These are phyloP conservation scores for Thielaviopsis euricoi DNA, from an alignment of 2,329 filamentous ascomycete genomes.

Conservation along the genomic window DNA sequence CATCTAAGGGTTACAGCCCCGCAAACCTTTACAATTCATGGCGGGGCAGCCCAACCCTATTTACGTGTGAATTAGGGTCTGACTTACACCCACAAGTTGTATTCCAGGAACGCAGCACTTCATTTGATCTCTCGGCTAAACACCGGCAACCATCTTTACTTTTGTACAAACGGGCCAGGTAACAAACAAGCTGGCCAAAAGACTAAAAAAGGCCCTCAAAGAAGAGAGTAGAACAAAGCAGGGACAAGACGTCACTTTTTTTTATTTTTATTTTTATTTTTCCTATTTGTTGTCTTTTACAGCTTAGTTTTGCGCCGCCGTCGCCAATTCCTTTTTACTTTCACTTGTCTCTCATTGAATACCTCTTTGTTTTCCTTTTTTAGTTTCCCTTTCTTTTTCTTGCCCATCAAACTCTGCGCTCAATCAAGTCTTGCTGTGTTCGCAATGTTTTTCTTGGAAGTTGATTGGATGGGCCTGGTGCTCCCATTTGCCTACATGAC, in stretches of 20 bases:
- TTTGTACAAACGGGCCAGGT: neutral
- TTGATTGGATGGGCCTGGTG: slow-evolving; percentile 70
- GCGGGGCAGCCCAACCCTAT: neutral
- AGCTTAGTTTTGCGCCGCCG: neutral
- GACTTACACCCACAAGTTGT: neutral
- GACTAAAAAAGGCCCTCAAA: neutral
- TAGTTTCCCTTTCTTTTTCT: no score
- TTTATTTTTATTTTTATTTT: no score
- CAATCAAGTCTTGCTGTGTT: neutral
- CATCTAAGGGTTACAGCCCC: neutral
- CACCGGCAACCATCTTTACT: neutral
- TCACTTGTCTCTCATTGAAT: neutral
- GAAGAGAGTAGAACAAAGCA: neutral
- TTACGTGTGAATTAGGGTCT: neutral
- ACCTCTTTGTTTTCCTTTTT: neutral
- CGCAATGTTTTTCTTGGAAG: slow-evolving; percentile 32
- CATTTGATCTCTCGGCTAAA: neutral
- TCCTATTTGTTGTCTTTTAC: neutral
- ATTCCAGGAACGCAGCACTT: neutral
- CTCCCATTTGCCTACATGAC: slow-evolving; percentile 81
- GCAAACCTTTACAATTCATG: neutral
- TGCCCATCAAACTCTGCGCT: neutral
- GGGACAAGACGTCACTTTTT: slow-evolving; percentile 8
- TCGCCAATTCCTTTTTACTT: neutral
- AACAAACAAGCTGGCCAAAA: slow-evolving; percentile 9